Evolutionary conservation across 2,329 filamentous ascomycete genomes (phyloP).

Genomic region (Aphanocladium album): DNA sequence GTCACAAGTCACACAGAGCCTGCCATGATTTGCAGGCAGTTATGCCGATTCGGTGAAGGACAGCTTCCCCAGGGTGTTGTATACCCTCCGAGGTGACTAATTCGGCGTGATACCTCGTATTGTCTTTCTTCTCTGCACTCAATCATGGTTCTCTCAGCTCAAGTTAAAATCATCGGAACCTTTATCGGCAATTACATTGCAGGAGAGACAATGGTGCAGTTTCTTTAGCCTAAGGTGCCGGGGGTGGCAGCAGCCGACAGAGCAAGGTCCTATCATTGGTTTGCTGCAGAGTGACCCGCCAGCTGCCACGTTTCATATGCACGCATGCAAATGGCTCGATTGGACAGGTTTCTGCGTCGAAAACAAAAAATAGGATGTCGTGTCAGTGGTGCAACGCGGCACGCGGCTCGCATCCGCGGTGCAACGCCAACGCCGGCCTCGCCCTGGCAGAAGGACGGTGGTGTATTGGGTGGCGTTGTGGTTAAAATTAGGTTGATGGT

Average conservation of each 20-base stretch:
- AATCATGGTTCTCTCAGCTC: background rate
- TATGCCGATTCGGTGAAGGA: background rate
- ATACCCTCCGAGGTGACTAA: background rate
- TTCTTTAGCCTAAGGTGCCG: background rate
- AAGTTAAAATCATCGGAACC: background rate
- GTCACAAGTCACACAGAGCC: background rate
- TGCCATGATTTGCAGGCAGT: background rate
- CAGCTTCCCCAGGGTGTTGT: background rate
- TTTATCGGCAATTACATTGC: background rate
- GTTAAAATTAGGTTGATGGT: background rate
- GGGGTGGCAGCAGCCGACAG: background rate
- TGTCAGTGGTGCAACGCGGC: conserved; percentile 10
- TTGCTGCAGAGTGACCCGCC: background rate
- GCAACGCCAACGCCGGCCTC: background rate
- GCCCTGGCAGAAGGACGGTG: background rate
- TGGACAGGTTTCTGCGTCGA: background rate
- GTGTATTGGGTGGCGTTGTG: background rate
- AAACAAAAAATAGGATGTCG: background rate
- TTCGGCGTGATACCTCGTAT: conserved; percentile 10
- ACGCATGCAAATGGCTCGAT: background rate
- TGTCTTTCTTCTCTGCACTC: background rate
- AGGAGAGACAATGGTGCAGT: background rate
- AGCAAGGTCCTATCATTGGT: background rate
- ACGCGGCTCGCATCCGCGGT: conserved; percentile 5
- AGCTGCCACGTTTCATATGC: conserved; percentile 11